These are phyloP conservation scores for Eucalyptus pumila DNA, from an alignment of 345 rosid genomes.

Conservation along the genomic window DNA sequence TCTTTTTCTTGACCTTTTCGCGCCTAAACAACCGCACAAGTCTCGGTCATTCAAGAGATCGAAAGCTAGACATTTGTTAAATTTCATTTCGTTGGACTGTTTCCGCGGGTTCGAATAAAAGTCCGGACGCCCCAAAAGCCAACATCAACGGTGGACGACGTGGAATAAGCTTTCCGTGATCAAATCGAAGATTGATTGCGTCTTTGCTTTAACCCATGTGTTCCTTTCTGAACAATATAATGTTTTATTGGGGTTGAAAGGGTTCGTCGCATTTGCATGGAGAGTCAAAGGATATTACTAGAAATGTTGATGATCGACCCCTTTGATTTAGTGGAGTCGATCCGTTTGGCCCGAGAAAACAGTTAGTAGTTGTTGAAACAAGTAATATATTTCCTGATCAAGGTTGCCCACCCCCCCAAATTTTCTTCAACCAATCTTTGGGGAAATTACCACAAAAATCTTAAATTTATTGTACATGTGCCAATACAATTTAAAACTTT, in stretches of 20 bases:
- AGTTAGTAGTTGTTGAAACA: background rate
- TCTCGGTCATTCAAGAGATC: background rate
- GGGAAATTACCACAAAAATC: background rate
- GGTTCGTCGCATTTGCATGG: background rate
- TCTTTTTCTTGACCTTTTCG: background rate
- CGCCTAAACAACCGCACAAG: background rate
- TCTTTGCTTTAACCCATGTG: background rate
- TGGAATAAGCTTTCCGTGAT: background rate
- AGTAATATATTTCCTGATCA: background rate
- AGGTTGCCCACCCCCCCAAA: background rate
- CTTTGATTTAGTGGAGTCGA: background rate
- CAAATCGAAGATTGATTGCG: background rate
- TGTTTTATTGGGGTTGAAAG: background rate
- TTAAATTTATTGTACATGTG: accelerated
- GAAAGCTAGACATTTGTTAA: background rate
- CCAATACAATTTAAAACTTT: too few species aligned
- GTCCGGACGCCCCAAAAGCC: background rate
- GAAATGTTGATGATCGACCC: background rate
- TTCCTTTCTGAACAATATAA: background rate
- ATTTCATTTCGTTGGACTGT: background rate
- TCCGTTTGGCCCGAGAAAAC: background rate
- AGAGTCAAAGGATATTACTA: background rate
- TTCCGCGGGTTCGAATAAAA: background rate
- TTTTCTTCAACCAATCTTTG: background rate
- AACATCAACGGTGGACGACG: background rate